Base-by-base conservation (phyloP, 2,329 filamentous ascomycete genomes). In the Colletotrichum zoysiae region DNA sequence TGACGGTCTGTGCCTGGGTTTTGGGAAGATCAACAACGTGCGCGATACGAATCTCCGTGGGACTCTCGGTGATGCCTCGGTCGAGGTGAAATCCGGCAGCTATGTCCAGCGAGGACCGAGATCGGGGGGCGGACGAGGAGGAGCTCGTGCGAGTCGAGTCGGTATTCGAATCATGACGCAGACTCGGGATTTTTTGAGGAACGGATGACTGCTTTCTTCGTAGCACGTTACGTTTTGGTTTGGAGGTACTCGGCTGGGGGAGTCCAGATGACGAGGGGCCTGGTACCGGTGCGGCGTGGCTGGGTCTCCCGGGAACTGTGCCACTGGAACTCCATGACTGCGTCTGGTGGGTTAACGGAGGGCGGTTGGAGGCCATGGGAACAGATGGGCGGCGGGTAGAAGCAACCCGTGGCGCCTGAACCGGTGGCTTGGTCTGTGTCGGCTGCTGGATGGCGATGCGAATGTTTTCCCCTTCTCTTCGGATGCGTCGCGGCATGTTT, bases 161-260 rank as follows among this genome's bases (percentile, higher is more conserved):
- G 67, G 77, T 78, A 35, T 76, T 78, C 33, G 82, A 80, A 40
- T 82, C 80, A 53, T 77, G 80, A 16, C 78, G 81, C 11, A 75
- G 67, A 48, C 76, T 80, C 26, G 76, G 75, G 7, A 78, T 73
- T 30, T 85, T 82, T 67, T 82, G 81, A 2, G 85, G 79, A 50
- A 86, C 77, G 14, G 82, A 83, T 18, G 86, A 85, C 67, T 84
- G 83, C 76, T 88, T 89, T 75, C 85, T 84, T 74, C 85, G 82
- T 59, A 88, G 77, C 11, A 85, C 81, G 75, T 84, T 86, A 51
- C 83, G 83, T 35, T 78, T 77, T 57, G 80, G 78, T 42, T 78
- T 81, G 33, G 77, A 67, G 26, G 74, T 75, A 53, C 77, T 78
- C 51, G 81, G 79, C 51, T 80, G 76, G 0, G 80, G 82, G 42